Evolutionary conservation across 805 yeast genomes (phyloP), one percentile per base, ranked within the genome.

Genomic region (Nakazawaea ambrosiae): DNA sequence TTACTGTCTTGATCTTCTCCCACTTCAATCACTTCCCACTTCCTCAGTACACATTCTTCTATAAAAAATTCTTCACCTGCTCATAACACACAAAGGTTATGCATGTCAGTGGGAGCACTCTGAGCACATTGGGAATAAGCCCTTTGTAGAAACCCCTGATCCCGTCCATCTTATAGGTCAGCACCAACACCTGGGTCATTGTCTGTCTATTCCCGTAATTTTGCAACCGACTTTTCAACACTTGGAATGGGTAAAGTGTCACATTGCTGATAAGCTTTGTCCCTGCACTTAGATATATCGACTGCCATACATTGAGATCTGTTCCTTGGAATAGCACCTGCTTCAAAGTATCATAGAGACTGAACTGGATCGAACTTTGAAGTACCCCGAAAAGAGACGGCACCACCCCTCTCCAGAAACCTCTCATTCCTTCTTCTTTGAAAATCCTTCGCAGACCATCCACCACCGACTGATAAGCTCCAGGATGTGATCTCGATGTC

Each of bases 41-140:
- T 22, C 10, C 10, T 22, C 24, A 10, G 10, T 31, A 15, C 18
- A 10, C 24, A 22, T n/a, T n/a, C n/a, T n/a, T n/a, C 24, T 31
- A 36, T 3, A 36, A 20, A 54, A 46, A 30, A 31, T 51, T 53
- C 36, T 61, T 69, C 45, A 74, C 63, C 27, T 70, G 65, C 53
- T 92, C 98, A 51, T 92, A 92, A 4, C 83, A 83, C 4, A 82
- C 66, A 54, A 92, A 87, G 0, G 97, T 92, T 10, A 89, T 73
- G 52, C 96, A 84, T 4, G 97, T 89, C 1, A 96, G 88, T 0
- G 98, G 98, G 4, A 92, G 68, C 1, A 90, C 96, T 33, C 97
- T 65, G 2, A 84, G 41, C 14, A 90, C 53, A 45, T 88, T 89
- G 2, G 95, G 81, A 2, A 75, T 60, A 14, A 92, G 57, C 0